Conservation (phyloP, 2,329 filamentous ascomycete genomes). For the Botryotinia calthae region DNA sequence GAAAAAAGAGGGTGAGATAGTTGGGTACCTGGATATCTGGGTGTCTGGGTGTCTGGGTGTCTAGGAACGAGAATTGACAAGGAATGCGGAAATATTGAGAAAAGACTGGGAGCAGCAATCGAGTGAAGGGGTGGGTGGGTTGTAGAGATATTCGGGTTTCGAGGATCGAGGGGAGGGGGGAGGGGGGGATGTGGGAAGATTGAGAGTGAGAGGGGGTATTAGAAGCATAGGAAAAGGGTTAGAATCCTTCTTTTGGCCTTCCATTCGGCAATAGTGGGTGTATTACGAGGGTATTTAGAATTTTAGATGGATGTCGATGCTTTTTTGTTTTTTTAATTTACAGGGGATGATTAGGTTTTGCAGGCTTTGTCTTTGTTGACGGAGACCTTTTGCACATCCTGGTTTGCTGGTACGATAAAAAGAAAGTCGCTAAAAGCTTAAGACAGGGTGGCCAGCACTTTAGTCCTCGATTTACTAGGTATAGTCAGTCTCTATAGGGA, state of each 20-base stretch:
- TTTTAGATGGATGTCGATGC: slow-evolving; percentile 6
- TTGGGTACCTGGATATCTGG: not conserved
- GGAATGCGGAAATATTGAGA: slow-evolving; percentile 12
- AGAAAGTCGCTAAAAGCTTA: slow-evolving; percentile 8
- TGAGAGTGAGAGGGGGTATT: not conserved
- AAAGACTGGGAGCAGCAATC: not conserved
- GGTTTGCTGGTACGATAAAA: not conserved
- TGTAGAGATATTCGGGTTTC: not conserved
- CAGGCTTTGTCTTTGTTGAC: slow-evolving; percentile 1
- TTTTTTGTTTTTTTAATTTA: not conserved
- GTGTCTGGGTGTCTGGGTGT: not conserved
- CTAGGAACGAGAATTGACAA: not conserved
- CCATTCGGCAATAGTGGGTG: slow-evolving; percentile 19
- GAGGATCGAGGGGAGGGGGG: not conserved
- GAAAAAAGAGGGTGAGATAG: not conserved
- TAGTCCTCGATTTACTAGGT: not conserved
- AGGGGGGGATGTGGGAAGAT: not conserved
- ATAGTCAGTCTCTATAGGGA: not conserved
- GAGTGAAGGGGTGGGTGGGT: not conserved
- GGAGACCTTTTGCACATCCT: not conserved
- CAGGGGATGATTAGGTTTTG: not conserved
- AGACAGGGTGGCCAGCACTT: slow-evolving; percentile 18
- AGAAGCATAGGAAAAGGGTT: slow-evolving; percentile 7
- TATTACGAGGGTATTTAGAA: not conserved
- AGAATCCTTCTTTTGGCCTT: slow-evolving; percentile 20